Conservation (phyloP, 805 yeast genomes). For the Sungouiozyma ichnusensis region DNA sequence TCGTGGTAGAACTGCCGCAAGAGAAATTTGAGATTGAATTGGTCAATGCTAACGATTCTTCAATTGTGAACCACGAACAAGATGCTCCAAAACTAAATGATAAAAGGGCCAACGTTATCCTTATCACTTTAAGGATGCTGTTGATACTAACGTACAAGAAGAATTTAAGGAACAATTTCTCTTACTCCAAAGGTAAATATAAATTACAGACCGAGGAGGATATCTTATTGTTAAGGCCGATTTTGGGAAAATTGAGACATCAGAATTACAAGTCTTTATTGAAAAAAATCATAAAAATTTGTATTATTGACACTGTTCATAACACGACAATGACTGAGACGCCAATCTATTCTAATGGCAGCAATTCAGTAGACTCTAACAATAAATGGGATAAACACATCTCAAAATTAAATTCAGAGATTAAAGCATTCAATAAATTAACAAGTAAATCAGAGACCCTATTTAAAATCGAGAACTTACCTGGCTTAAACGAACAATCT, state of each 20-base stretch:
- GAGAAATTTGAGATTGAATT: slow-evolving; percentile 64
- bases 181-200: slow-evolving; percentile 5
- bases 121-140: slow-evolving; percentile 27
- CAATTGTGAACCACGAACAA: slow-evolving; percentile 30
- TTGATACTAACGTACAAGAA: slow-evolving; percentile 33
- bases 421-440: slow-evolving; percentile 15
- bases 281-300: slow-evolving; percentile 16
- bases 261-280: slow-evolving; percentile 21
- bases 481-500: slow-evolving; percentile 4
- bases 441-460: slow-evolving; percentile 15
- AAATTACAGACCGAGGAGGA: slow-evolving; percentile 6
- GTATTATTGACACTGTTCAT: slow-evolving; percentile 10
- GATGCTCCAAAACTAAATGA: slow-evolving; percentile 35
- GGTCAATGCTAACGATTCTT: slow-evolving; percentile 33
- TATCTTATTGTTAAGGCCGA: slow-evolving; percentile 22
- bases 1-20: slow-evolving; percentile 54
- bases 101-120: slow-evolving; percentile 27
- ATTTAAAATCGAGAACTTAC: neutral
- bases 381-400: slow-evolving; percentile 14
- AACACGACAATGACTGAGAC: slow-evolving; percentile 7
- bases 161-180: slow-evolving; percentile 21
- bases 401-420: slow-evolving; percentile 16
- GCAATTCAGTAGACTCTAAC: neutral
- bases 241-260: slow-evolving; percentile 26
- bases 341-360: neutral